Evolutionary conservation across 257 asterid species (phyloP), one percentile per base, ranked within the genome.

Genomic region (Solanum rostratum): DNA sequence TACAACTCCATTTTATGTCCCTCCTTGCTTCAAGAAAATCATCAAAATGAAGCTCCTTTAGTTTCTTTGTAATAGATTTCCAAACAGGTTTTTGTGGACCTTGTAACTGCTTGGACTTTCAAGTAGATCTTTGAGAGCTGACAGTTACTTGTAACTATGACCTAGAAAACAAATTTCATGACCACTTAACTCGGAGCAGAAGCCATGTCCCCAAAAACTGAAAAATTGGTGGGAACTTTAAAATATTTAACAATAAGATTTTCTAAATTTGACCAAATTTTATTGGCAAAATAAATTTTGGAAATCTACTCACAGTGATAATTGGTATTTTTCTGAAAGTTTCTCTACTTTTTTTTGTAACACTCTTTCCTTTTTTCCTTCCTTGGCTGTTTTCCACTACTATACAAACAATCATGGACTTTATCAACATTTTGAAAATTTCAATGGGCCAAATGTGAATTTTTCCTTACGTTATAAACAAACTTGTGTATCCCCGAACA

Each of bases 391-490:
- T 65, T 29, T 30, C 10, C 73, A 15, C 73, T 29, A 29, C 12
- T 37, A 29, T 30, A 65, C 74, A 29, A 65, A 65, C 45, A 65
- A 65, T 65, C 1, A 30, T 29, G 45, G 45, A 30, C 10, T 70
- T 30, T n/a, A 14, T 22, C 8, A 43, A 43, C 57, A 86, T 84
- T 37, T 20, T 6, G 22, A 5, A 43, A 86, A 88, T 16, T 54
- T 45, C 14, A 83, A 79, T 78, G 90, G 88, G 79, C 74, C 74
- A 85, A 74, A 83, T 39, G 45, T 57, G 14, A 55, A 54, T 29
- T 16, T 37, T 0, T 15, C 69, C 73, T 13, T 43, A 49, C 16
- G 30, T 20, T 46, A 52, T 80, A 83, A 63, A 79, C 46, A 82
- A 63, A 71, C 30, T 70, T n/a, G 20, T 22, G 22, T 33, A 84